Conservation (phyloP, 805 yeast genomes). For the Barnettozyma sp. region DNA sequence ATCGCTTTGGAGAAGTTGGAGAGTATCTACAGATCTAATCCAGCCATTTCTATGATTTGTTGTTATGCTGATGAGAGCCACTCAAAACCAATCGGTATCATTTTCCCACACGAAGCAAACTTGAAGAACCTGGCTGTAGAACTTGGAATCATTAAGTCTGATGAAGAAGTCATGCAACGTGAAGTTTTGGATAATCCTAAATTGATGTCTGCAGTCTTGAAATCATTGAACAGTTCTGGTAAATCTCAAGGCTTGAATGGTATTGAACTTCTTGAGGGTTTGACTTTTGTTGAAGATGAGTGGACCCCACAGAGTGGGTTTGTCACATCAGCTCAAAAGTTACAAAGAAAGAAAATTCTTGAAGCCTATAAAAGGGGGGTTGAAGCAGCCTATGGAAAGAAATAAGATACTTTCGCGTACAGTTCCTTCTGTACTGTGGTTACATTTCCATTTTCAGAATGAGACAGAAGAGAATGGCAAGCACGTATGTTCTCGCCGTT, state of each 20-base stretch:
- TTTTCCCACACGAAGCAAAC: constrained; percentile 70
- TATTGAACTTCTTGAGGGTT: constrained; percentile 76
- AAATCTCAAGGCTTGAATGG: constrained; percentile 74
- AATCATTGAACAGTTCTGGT: constrained; percentile 66
- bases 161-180: constrained; percentile 37
- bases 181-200: constrained; percentile 47
- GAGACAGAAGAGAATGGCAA: no score
- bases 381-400: constrained; percentile 47
- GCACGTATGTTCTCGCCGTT: no score
- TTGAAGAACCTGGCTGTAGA: constrained; percentile 55
- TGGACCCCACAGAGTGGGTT: constrained; percentile 97
- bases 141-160: constrained; percentile 41
- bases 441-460: no score
- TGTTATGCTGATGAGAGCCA: constrained; percentile 85
- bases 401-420: no score
- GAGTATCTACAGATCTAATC: constrained; percentile 79
- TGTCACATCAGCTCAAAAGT: constrained; percentile 92
- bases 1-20: constrained; percentile 95
- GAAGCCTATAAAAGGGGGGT: constrained; percentile 60
- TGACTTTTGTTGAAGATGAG: constrained; percentile 77
- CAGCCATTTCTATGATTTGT: constrained; percentile 72
- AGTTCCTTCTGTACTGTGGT: no score
- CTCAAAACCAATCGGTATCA: constrained; percentile 88
- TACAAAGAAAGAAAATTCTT: constrained; percentile 87
- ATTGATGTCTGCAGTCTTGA: constrained; percentile 46